Conservation (phyloP, 2,329 filamentous ascomycete species). For the Aschersonia sp. region DNA sequence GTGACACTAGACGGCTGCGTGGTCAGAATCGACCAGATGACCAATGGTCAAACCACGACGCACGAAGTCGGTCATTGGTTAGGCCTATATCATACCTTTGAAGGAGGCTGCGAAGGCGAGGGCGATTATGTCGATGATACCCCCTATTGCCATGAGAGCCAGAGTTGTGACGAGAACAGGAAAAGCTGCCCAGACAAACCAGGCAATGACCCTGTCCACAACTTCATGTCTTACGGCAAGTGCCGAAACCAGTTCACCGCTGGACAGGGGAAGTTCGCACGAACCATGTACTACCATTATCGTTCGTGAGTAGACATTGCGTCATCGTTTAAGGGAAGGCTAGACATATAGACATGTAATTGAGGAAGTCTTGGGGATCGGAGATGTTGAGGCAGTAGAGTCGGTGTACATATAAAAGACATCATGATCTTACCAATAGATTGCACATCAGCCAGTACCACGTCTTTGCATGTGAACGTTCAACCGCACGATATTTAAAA, state of each 20-base stretch:
- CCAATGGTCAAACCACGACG: conserved; percentile 8
- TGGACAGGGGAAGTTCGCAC: background rate
- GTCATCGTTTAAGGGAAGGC: background rate
- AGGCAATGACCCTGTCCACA: conserved; percentile 13
- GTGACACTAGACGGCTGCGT: conserved; percentile 8
- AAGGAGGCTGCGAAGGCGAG: conserved; percentile 15
- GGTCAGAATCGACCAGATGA: conserved; percentile 6
- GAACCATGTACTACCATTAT: background rate
- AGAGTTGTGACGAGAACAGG: conserved; percentile 15
- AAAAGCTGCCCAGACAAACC: conserved; percentile 13
- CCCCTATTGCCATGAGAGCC: conserved; percentile 14
- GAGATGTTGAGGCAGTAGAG: too few relatives aligned
- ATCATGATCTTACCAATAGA: too few relatives aligned
- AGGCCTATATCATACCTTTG: conserved; percentile 27
- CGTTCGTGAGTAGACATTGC: background rate
- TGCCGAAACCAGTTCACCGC: conserved; percentile 1
- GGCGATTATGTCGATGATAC: conserved; percentile 25
- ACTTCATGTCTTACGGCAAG: conserved; percentile 12
- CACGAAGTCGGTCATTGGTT: conserved; percentile 32
- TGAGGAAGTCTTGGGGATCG: too few relatives aligned
- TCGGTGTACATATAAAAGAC: too few relatives aligned
- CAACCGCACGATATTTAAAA: too few relatives aligned
- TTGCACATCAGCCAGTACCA: too few relatives aligned
- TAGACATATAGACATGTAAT: too few relatives aligned
- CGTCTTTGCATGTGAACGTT: too few relatives aligned